Percentiles rank a stretch among this genome's conserved stretches.
These are phyloP conservation scores for Trametes maxima DNA, from an alignment of 768 basidiomycete species.

Conservation along the genomic window DNA sequence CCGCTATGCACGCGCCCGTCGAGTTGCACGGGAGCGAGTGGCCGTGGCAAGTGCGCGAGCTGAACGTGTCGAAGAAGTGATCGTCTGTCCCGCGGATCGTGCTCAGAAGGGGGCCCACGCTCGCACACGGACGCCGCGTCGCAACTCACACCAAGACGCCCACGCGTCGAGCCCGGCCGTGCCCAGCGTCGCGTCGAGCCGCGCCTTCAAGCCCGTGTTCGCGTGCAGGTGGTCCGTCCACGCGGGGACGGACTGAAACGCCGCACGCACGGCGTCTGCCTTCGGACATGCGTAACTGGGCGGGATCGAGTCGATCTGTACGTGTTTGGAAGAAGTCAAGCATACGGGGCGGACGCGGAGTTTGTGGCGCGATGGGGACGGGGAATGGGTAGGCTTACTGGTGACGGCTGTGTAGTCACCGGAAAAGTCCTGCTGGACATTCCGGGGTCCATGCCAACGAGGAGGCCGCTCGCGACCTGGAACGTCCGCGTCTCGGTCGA, in stretches of 20 bases:
- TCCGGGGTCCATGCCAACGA: conserved; percentile 47
- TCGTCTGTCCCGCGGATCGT: conserved; percentile 37
- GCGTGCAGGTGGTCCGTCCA: conserved; percentile 48
- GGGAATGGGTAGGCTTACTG: conserved; percentile 32
- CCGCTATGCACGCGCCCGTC: conserved; percentile 43
- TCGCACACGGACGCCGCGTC: neutral
- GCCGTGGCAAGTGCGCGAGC: conserved; percentile 48
- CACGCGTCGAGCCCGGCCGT: conserved; percentile 43
- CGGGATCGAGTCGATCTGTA: conserved; percentile 50
- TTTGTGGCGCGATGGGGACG: neutral
- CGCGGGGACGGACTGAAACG: conserved; percentile 46
- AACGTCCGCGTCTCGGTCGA: conserved; percentile 50
- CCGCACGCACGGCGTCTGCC: conserved; percentile 42
- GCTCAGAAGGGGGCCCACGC: neutral
- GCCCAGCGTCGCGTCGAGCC: conserved; percentile 43
- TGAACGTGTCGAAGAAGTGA: conserved; percentile 56
- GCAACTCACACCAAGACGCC: conserved; percentile 50
- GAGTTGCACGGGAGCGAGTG: conserved; percentile 49
- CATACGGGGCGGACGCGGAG: no score
- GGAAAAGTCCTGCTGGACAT: conserved; percentile 35
- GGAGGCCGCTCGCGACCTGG: conserved; percentile 48
- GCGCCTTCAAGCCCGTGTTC: conserved; percentile 40
- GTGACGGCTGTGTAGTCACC: conserved; percentile 40
- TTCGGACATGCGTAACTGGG: conserved; percentile 48
- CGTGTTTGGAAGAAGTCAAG: neutral